phyloP scores from a whole-genome alignment of 345 rosid genomes.

The Clausena lansium region DNA sequence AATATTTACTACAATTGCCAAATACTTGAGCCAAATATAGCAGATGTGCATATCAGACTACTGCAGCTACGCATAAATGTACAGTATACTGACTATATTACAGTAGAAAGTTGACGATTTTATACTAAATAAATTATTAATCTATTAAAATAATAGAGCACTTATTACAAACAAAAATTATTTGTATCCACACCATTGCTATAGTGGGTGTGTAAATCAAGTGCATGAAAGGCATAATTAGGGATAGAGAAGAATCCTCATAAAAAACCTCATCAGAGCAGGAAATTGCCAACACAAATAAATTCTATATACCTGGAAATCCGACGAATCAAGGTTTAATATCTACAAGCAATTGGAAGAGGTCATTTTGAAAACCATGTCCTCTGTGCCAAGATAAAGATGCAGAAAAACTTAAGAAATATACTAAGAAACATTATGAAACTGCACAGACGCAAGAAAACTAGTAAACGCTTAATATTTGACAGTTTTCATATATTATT shows the following conservation, averaged over 20 bases:
- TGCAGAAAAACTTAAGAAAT: conserved; percentile 1
- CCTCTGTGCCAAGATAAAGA: conserved; percentile 51
- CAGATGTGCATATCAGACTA: neutral
- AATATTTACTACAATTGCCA: neutral
- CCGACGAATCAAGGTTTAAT: conserved; percentile 80
- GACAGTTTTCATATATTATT: neutral
- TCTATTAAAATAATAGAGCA: neutral
- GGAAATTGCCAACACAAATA: neutral
- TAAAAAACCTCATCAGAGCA: neutral
- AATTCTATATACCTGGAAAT: conserved; percentile 62
- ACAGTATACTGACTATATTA: neutral
- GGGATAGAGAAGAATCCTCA: neutral
- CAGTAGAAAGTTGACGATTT: neutral
- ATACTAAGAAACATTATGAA: neutral
- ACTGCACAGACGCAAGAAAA: neutral
- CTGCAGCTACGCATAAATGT: neutral
- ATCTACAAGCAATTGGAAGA: conserved; percentile 60
- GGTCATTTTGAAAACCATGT: conserved; percentile 88
- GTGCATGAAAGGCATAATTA: neutral
- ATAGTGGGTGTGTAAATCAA: neutral
- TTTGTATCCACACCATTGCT: neutral
- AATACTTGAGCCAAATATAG: no score
- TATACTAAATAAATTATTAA: neutral
- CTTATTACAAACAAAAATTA: neutral
- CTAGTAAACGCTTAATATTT: neutral